Conservation (phyloP, 352 stramenopile species). For the Globisporangium spinosum region DNA sequence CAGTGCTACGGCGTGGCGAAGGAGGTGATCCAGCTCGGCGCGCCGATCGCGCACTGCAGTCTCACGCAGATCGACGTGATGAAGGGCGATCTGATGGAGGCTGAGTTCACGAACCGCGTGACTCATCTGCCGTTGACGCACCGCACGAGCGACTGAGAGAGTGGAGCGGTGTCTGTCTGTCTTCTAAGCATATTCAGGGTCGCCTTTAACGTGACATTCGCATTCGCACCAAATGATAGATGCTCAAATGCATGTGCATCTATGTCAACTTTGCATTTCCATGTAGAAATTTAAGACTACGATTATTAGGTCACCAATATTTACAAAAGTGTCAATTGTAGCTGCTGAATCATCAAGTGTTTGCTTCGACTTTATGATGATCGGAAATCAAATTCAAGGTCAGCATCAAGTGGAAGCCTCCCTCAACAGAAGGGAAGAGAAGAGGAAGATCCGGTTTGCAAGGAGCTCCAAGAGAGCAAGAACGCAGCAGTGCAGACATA, state of each 20-base stretch:
- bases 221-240: no score
- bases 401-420: no score
- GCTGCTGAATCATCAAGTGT: no score
- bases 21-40: constrained; percentile 74
- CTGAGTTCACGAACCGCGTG: constrained; percentile 60
- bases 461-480: no score
- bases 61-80: constrained; percentile 65
- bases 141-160: constrained; percentile 63
- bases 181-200: no score
- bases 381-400: neutral
- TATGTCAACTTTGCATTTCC: no score
- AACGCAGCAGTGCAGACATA: no score
- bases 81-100: constrained; percentile 42
- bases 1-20: constrained; percentile 61
- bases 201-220: no score
- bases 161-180: neutral
- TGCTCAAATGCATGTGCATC: no score
- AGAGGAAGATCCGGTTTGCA: no score
- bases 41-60: constrained; percentile 70
- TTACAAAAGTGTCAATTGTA: neutral
- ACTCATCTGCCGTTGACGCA: constrained; percentile 66
- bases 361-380: neutral
- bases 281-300: neutral
- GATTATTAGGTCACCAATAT: neutral
- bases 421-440: no score